phyloP scores from a whole-genome alignment of 179 eudicot species.

The Carnegiea gigantea region DNA sequence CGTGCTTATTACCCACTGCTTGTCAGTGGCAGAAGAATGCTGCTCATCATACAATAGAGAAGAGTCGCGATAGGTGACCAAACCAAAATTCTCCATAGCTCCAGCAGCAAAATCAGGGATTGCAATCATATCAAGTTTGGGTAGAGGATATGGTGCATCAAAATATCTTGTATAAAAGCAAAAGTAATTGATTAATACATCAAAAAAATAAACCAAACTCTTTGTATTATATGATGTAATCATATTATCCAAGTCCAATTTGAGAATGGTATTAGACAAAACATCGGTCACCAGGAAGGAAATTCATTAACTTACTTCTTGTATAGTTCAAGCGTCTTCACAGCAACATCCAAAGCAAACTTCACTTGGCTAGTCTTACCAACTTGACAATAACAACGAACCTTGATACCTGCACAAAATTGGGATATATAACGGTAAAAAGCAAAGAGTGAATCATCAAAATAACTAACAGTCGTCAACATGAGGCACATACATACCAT shows the following conservation, averaged over 20 bases:
- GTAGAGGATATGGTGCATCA: constrained; percentile 67
- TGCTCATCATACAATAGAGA: constrained; percentile 79
- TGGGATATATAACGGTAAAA: constrained; percentile 9
- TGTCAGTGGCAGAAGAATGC: constrained; percentile 80
- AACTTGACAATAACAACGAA: constrained; percentile 75
- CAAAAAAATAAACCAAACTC: constrained; percentile 1
- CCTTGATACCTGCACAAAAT: constrained; percentile 52
- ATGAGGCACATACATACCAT: constrained; percentile 43
- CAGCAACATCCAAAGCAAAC: constrained; percentile 80
- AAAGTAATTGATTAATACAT: constrained; percentile 3
- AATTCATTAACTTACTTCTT: constrained; percentile 45
- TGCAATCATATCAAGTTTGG: constrained; percentile 84
- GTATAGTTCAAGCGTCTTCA: constrained; percentile 71
- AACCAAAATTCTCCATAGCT: constrained; percentile 90
- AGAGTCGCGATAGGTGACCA: constrained; percentile 76
- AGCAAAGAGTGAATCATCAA: constrained; percentile 2
- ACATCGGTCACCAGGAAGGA: not conserved
- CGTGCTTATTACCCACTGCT: constrained; percentile 60
- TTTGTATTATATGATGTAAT: not conserved
- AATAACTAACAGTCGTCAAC: not conserved
- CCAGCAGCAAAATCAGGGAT: constrained; percentile 93
- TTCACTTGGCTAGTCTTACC: constrained; percentile 77
- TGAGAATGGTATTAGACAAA: too few species aligned
- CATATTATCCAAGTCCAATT: not conserved
- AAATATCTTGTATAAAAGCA: constrained; percentile 51